Conservation (phyloP, 2,329 filamentous ascomycete species). For the Berkeleyomyces rouxiae region DNA sequence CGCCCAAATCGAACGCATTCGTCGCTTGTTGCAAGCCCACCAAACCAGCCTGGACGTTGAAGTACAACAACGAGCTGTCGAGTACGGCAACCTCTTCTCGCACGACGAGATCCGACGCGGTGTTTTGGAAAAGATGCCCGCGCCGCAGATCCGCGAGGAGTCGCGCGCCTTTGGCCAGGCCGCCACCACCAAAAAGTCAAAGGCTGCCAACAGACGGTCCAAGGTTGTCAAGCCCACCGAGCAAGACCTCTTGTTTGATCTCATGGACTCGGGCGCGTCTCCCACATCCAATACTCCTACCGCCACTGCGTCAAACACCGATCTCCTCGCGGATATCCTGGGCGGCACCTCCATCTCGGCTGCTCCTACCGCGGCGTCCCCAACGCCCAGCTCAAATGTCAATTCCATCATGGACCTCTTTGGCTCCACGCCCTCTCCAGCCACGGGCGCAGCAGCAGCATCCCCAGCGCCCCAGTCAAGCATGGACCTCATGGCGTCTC, state of each 20-base stretch:
- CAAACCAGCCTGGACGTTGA: conserved; percentile 86
- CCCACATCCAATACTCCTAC: conserved; percentile 38
- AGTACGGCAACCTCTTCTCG: conserved; percentile 87
- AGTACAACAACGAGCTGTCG: conserved; percentile 87
- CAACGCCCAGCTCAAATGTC: conserved; percentile 39
- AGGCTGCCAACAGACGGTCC: conserved; percentile 54
- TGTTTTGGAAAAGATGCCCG: conserved; percentile 93
- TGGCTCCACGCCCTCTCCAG: conserved; percentile 26
- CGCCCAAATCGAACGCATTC: conserved; percentile 72
- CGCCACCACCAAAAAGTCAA: conserved; percentile 43
- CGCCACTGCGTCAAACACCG: conserved; percentile 46
- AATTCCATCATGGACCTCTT: conserved; percentile 88
- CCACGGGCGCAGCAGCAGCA: conserved; percentile 18
- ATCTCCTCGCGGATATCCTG: conserved; percentile 81
- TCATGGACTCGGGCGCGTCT: conserved; percentile 46
- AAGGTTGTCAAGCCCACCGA: conserved; percentile 72
- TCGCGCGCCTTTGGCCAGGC: conserved; percentile 78
- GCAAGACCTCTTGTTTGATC: conserved; percentile 76
- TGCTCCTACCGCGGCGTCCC: conserved; percentile 23
- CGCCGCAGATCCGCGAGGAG: conserved; percentile 91
- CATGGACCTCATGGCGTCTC: conserved; percentile 33
- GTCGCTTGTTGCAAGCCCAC: conserved; percentile 58
- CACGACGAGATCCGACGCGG: conserved; percentile 76
- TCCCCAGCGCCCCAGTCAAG: conserved; percentile 25
- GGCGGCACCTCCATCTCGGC: conserved; percentile 46